Conservation (phyloP, 2,329 filamentous ascomycete species). For the Cladosporium colombiae region DNA sequence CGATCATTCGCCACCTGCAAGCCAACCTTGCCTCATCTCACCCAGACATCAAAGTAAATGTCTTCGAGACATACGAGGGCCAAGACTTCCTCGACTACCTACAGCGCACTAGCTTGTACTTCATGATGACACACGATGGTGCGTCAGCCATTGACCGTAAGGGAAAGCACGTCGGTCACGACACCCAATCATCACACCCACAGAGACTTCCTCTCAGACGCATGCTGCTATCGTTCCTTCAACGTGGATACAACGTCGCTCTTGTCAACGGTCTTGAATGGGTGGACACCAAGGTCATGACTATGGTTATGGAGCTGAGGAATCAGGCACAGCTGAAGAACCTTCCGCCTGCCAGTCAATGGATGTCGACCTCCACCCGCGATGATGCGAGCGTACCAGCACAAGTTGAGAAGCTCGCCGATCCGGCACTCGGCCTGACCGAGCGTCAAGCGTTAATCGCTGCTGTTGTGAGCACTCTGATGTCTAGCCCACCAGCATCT, state of each 20-base stretch:
- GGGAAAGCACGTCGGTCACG: constrained; percentile 25
- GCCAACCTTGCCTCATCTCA: constrained; percentile 43
- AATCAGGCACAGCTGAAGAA: constrained; percentile 15
- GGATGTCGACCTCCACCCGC: background rate
- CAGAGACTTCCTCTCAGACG: constrained; percentile 40
- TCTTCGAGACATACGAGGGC: constrained; percentile 52
- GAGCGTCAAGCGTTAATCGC: constrained; percentile 32
- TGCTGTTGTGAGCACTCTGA: constrained; percentile 28
- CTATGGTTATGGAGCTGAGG: constrained; percentile 46
- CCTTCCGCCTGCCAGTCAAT: constrained; percentile 6
- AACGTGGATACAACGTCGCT: constrained; percentile 60
- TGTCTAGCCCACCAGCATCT: constrained; percentile 19
- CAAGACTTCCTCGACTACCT: constrained; percentile 59
- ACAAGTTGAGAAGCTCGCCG: constrained; percentile 24
- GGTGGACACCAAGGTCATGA: constrained; percentile 62
- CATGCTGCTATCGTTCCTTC: constrained; percentile 59
- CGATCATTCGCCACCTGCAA: constrained; percentile 65
- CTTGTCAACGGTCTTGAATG: constrained; percentile 66
- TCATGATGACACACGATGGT: constrained; percentile 70
- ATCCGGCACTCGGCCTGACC: constrained; percentile 24
- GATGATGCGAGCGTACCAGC: constrained; percentile 8
- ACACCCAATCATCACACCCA: constrained; percentile 21
- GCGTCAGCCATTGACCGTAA: constrained; percentile 33
- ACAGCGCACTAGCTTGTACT: constrained; percentile 57
- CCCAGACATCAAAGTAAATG: constrained; percentile 47